Evolutionary conservation across 2,329 filamentous ascomycete species (phyloP), one percentile per base, ranked within the genome.

Genomic region (Onygenales sp.): DNA sequence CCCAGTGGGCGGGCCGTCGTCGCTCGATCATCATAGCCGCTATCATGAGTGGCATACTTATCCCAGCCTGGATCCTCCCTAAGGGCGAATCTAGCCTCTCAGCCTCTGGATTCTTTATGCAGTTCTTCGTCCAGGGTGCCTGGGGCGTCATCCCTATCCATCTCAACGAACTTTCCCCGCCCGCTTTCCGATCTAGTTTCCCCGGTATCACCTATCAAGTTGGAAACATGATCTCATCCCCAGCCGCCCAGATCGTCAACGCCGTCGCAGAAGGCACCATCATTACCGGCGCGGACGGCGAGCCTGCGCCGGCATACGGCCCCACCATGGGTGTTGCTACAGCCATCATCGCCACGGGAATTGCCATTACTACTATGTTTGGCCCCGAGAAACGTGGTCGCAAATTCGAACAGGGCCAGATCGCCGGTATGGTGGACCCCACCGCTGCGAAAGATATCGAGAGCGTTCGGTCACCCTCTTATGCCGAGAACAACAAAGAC

Each of bases 71-170:
- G 40, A 92, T 89, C 65, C 88, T 91, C 63, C 67, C 68, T 1
- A 57, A 61, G 1, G 62, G 63, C 7, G 66, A 69, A 50, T 53
- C 56, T 0, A 49, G 57, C 2, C 59, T 92, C 84, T 13, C 84
- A 81, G 89, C 87, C 0, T 83, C 86, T 0, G 88, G 88, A 1
- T 95, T 93, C 70, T 93, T 94, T 68, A 79, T 92, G 72, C 86
- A 89, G 65, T 88, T 89, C 66, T 86, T 81, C 63, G 85, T 89
- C 1, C 86, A 89, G 67, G 86, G 86, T 21, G 86, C 86, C 0
- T 89, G 86, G 86, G 86, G 80, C 39, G 82, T 87, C 1, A 82
- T 87, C 21, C 84, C 84, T 9, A 84, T 85, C 58, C 82, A 85
- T 59, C 71, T 85, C 9, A 85, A 85, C 79, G 82, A 85, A 59